Conservation (phyloP, 306 rosid genomes). For the Cajanus cajan region DNA sequence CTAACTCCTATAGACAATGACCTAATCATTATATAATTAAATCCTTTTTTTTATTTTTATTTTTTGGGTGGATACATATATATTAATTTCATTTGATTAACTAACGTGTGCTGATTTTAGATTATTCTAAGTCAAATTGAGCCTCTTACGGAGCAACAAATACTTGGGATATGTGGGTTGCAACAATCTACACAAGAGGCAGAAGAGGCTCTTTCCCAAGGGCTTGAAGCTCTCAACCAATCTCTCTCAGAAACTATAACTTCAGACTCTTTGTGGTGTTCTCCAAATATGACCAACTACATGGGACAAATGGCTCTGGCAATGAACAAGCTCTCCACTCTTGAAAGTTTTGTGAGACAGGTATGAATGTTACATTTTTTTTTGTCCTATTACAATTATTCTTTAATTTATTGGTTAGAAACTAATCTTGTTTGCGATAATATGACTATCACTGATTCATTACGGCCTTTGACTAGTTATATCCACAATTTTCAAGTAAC, state of each 20-base stretch:
- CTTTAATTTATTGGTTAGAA: too few relatives aligned
- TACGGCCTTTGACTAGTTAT: not conserved
- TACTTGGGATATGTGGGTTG: constrained; percentile 75
- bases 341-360: constrained; percentile 92
- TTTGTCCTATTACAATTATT: too few relatives aligned
- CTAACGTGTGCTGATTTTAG: constrained; percentile 30
- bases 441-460: too few relatives aligned
- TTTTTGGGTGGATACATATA: not conserved
- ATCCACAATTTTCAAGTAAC: not conserved
- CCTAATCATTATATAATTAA: not conserved
- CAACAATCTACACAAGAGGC: constrained; percentile 92
- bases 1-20: constrained; percentile 5
- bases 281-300: constrained; percentile 87
- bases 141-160: constrained; percentile 93
- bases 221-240: constrained; percentile 82
- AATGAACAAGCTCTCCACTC: constrained; percentile 81
- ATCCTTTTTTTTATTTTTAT: not conserved
- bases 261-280: constrained; percentile 66
- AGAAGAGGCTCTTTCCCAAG: constrained; percentile 89
- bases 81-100: not conserved
- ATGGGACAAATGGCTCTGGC: constrained; percentile 99
- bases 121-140: constrained; percentile 67
- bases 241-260: constrained; percentile 80
- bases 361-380: too few relatives aligned
- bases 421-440: too few relatives aligned